Conservation (phyloP, 2,329 filamentous ascomycete species). For the Phoma sp. region DNA sequence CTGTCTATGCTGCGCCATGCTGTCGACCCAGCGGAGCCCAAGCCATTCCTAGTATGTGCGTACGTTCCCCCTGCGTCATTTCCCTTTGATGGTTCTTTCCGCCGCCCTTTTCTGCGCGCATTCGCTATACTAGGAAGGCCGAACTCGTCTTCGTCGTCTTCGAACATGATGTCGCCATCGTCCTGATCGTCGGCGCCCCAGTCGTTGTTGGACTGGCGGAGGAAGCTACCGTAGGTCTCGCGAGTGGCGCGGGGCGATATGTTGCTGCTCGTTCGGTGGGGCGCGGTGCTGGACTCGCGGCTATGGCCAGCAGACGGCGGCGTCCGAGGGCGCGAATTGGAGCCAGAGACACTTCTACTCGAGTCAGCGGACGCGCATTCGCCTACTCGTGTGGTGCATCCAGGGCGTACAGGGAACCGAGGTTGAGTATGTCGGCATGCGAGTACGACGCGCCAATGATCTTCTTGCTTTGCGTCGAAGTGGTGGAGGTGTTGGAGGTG, state of each 20-base stretch:
- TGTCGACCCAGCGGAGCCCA: slow-evolving; percentile 25
- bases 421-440: slow-evolving; percentile 91
- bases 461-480: slow-evolving; percentile 62
- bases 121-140: slow-evolving; percentile 90
- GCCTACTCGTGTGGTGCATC: not conserved
- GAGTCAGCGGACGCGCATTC: slow-evolving; percentile 20
- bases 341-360: slow-evolving; percentile 64
- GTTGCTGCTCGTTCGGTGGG: slow-evolving; percentile 59
- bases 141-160: slow-evolving; percentile 95
- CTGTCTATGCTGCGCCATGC: slow-evolving; percentile 74
- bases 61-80: slow-evolving; percentile 52
- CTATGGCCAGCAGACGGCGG: slow-evolving; percentile 69
- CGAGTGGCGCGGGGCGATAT: slow-evolving; percentile 66
- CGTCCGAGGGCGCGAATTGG: slow-evolving; percentile 73
- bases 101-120: slow-evolving; percentile 76
- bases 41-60: slow-evolving; percentile 23
- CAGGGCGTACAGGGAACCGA: slow-evolving; percentile 71
- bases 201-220: slow-evolving; percentile 81
- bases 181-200: slow-evolving; percentile 75
- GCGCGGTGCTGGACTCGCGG: slow-evolving; percentile 64
- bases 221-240: slow-evolving; percentile 79
- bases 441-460: slow-evolving; percentile 96
- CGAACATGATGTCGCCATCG: slow-evolving; percentile 76
- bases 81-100: slow-evolving; percentile 51
- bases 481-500: slow-evolving; percentile 52